These are phyloP conservation scores for Pleurotus djamor DNA, from an alignment of 768 basidiomycete species.

Conservation along the genomic window DNA sequence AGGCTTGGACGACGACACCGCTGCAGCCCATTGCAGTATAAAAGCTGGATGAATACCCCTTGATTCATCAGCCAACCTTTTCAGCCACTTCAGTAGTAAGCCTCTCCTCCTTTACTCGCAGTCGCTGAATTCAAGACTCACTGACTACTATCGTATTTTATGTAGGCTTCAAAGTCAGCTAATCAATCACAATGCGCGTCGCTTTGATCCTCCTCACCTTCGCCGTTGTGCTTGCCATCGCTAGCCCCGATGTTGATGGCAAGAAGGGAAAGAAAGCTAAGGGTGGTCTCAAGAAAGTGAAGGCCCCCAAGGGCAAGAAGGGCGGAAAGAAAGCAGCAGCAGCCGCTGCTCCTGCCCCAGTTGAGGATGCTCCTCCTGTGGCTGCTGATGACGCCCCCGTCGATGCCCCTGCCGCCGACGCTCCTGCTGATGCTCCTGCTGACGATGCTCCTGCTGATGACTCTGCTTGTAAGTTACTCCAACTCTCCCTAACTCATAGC, in stretches of 20 bases:
- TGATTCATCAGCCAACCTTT: no score
- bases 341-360: neutral
- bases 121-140: no score
- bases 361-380: neutral
- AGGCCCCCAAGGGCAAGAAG: neutral
- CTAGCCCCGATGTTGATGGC: neutral
- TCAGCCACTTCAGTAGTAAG: no score
- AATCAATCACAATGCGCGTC: neutral
- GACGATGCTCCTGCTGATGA: no score
- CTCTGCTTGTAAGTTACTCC: no score
- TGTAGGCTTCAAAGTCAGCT: neutral
- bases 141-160: no score
- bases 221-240: neutral
- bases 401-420: neutral
- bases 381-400: neutral
- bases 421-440: neutral
- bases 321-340: neutral
- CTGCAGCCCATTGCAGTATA: no score
- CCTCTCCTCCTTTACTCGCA: no score
- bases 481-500: no score
- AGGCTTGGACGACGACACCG: no score
- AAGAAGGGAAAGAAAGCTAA: neutral
- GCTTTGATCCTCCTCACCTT: neutral
- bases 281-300: neutral
- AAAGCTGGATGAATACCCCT: no score